Conservation (phyloP, 371 early-diverging fungal genomes). For the Enterospora canceri region DNA sequence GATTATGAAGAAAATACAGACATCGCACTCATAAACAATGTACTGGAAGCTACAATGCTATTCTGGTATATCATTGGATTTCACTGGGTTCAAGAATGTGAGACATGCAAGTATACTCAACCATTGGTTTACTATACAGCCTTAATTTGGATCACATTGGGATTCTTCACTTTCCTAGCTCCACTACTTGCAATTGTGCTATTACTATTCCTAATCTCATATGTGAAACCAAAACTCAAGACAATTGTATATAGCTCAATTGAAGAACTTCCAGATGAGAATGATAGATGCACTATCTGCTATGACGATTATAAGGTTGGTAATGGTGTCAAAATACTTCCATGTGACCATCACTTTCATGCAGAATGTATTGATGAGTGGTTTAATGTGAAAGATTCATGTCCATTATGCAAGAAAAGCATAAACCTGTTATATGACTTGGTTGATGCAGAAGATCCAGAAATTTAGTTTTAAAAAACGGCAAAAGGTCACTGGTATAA, state of each 20-base stretch:
- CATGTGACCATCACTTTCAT: constrained; percentile 58
- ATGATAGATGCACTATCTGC: constrained; percentile 56
- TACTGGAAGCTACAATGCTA: constrained; percentile 54
- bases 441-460: constrained; percentile 34
- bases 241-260: constrained; percentile 46
- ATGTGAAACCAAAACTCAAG: constrained; percentile 54
- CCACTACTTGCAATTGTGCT: constrained; percentile 56
- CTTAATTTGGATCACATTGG: constrained; percentile 43
- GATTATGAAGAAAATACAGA: constrained; percentile 56
- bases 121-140: constrained; percentile 56
- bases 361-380: constrained; percentile 57
- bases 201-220: constrained; percentile 52
- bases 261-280: constrained; percentile 52
- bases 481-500: too few species aligned
- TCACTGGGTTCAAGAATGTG: constrained; percentile 57
- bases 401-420: constrained; percentile 57
- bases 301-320: constrained; percentile 50
- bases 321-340: constrained; percentile 52
- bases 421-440: constrained; percentile 57
- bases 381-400: constrained; percentile 57
- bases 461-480: not conserved
- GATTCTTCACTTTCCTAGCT: constrained; percentile 51
- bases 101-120: constrained; percentile 40
- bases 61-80: constrained; percentile 58
- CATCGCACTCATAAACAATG: constrained; percentile 53